Base-by-base conservation (phyloP, 306 rosid genomes). In the Senna tora region DNA sequence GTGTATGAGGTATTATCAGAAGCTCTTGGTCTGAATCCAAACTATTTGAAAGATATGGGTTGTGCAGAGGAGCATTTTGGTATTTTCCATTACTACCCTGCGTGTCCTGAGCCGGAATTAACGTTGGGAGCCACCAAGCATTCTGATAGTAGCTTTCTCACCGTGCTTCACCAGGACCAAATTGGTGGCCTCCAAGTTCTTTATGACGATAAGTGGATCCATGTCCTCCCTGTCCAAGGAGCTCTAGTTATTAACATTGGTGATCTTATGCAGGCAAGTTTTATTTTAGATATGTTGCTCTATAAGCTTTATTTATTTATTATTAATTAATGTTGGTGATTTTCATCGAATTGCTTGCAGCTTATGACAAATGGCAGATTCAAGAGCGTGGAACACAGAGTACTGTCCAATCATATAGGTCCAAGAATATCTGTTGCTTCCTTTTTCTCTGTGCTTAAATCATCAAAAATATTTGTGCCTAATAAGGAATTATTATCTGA, bases 401-500 rank as follows among this genome's bases (percentile, higher is more conserved):
- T 81, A 16, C 5, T 81, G 2, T 78, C 79, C 0, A 81, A 76
- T 21, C 2, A 14, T 6, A 32, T 59, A 19, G 85, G n/a, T n/a
- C 30, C 85, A 16, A 81, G 85, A 72, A 59, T 81, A 42, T 81
- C 85, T 0, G n/a, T 72, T 42, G 85, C 81, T n/a, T 15, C 72
- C 19, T 76, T 81, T 72, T 76, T 81, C 7, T 22, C 78, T 1
- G 54, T 13, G 30, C 5, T n/a, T 13, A 9, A 1, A 38, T 16
- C 62, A 20, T 46, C 63, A 0, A 82, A 36, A 41, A 13, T 39
- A 15, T 77, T 53, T 63, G 88, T 83, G 55, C 91, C 91, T 0
- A 84, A 88, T 3, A 77, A 88, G 71, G 90, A 90, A 33, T 69
- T 86, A 7, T 19, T 83, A 65, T 82, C 84, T 0, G 86, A 86